Percentiles rank a stretch among this genome's conserved stretches.
Conservation (phyloP, 345 rosid species). For the Syzygium aqueum region DNA sequence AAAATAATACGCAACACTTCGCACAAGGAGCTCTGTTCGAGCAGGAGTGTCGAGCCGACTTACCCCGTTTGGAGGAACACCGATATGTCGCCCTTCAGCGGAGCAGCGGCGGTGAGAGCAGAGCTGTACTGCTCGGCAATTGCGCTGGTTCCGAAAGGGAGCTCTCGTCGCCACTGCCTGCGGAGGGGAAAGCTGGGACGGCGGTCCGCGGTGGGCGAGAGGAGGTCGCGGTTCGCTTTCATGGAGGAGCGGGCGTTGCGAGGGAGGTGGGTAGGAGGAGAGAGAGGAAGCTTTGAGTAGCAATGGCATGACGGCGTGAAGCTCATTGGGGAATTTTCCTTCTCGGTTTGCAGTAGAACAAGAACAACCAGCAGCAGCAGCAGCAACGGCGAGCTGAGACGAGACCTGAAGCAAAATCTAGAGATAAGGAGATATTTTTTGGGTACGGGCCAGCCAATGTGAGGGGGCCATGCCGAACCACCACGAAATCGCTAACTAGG, state of each 20-base stretch:
- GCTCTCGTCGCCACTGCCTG: background rate
- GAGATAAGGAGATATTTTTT: background rate
- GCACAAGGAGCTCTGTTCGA: background rate
- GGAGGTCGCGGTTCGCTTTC: background rate
- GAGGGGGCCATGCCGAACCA: background rate
- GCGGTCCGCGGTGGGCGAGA: background rate
- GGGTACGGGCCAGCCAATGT: background rate
- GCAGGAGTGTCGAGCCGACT: background rate
- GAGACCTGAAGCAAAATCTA: background rate
- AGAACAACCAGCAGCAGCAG: background rate
- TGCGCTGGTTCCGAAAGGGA: constrained; percentile 4
- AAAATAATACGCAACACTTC: background rate
- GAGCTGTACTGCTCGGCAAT: constrained; percentile 1
- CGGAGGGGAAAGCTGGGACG: background rate
- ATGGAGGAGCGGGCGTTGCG: background rate
- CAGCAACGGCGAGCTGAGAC: background rate
- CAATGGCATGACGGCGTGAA: background rate
- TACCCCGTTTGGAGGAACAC: constrained; percentile 33
- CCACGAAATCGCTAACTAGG: background rate
- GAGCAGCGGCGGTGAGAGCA: constrained; percentile 13
- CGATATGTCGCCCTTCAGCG: constrained; percentile 18
- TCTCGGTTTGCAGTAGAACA: background rate
- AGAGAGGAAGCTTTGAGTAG: background rate
- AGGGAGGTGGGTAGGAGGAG: background rate
- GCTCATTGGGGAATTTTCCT: background rate